These are phyloP conservation scores for Tolypocladium album DNA, from an alignment of 2,329 filamentous ascomycete species.

Conservation along the genomic window DNA sequence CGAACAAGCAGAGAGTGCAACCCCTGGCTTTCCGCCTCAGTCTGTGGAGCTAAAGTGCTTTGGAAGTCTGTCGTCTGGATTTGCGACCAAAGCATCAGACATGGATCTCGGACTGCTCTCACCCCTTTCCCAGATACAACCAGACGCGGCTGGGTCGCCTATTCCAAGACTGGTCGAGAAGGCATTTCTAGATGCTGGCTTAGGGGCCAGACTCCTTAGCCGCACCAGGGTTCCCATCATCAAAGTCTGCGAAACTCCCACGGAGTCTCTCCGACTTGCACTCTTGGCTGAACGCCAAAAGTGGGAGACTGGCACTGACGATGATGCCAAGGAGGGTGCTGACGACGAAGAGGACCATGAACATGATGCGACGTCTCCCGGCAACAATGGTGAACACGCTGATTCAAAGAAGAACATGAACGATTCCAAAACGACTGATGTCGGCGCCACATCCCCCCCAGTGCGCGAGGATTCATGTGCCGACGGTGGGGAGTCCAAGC, in stretches of 20 bases:
- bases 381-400: constrained; percentile 13
- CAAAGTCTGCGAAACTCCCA: constrained; percentile 69
- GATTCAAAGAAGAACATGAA: constrained; percentile 1
- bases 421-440: constrained; percentile 1
- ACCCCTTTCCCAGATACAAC: constrained; percentile 42
- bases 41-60: constrained; percentile 66
- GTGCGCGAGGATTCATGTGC: constrained; percentile 11
- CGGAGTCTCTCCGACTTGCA: constrained; percentile 45
- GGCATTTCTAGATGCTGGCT: constrained; percentile 57
- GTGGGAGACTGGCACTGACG: constrained; percentile 53
- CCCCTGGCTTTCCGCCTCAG: constrained; percentile 35
- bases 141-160: constrained; percentile 43
- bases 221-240: constrained; percentile 78
- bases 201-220: constrained; percentile 67
- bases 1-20: constrained; percentile 31
- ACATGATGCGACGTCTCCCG: constrained; percentile 7
- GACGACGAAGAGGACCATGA: constrained; percentile 24
- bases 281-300: constrained; percentile 55
- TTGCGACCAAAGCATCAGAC: constrained; percentile 79
- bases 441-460: constrained; percentile 2
- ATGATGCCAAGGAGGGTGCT: constrained; percentile 21
- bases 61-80: constrained; percentile 74
- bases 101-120: constrained; percentile 80
- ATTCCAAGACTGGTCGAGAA: constrained; percentile 70
- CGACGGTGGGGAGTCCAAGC: constrained; percentile 7